Base-by-base conservation (phyloP, 169 alveolate genomes). In the Amoebophrya sp. region DNA sequence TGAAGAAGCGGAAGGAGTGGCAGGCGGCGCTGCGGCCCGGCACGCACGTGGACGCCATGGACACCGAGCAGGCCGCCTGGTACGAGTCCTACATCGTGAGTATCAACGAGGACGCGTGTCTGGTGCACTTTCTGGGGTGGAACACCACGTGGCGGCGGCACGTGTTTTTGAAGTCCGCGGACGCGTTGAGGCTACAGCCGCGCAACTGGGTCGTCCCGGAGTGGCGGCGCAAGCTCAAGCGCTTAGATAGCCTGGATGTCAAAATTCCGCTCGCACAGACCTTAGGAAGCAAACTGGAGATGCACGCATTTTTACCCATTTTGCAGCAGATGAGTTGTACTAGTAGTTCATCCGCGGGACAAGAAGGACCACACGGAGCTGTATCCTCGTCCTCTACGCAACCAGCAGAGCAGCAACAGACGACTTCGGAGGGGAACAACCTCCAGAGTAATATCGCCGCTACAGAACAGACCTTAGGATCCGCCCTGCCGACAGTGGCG, bases 21-120 rank as follows among this genome's bases (percentile, higher is more conserved):
- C 12, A 7, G 32, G 12, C 29, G 35, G 0, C 1, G 7, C 83
- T 66, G 35, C 29, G 35, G 35, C 83, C 83, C 35, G 83, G 83
- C 12, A 66, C 83, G 83, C 83, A 66, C 83, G 83, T 66, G 83
- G 83, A 66, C 83, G 83, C 83, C 39, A 66, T 66, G 83, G 83
- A 66, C 83, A 66, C 83, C 12, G 83, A 66, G 32, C 83, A 66
- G 83, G 29, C 39, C 10, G 29, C 39, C 83, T 12, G 83, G 83
- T 66, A 66, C 83, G 83, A 66, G 83, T 25, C 39, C 35, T 66
- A 66, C 83, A 66, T 66, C 18, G 83, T 66, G 35, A 1, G 32
- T 7, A 25, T 66, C 39, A 3, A 66, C 32, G 83, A 66, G 32
- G 83, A 66, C 39, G 32, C 2, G 35, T 66, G 83, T 25, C 1